Evolutionary conservation across 1,284 basidiomycete genomes (phyloP).

Genomic region (Rhodotorula glutinis): DNA sequence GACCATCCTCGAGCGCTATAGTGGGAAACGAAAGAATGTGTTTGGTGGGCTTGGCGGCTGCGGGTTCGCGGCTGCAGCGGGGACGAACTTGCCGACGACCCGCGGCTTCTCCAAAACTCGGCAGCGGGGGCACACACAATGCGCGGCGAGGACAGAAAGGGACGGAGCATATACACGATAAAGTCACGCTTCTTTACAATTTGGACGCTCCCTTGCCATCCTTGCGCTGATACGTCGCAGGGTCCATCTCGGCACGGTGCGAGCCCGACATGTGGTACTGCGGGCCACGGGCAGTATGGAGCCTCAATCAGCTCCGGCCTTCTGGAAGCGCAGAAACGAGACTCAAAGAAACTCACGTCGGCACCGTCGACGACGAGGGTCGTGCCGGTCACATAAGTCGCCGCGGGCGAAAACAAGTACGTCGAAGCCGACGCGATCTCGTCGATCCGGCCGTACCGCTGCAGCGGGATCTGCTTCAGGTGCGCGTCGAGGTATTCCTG

Average conservation of each 20-base stretch:
- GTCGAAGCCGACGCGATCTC: constrained; percentile 79
- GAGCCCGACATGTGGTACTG: constrained; percentile 7
- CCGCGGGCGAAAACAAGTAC: constrained; percentile 86
- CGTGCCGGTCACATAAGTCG: constrained; percentile 54
- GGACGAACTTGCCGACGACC: neutral
- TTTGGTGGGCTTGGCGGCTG: neutral
- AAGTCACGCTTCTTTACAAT: too few relatives aligned
- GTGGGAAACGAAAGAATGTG: neutral
- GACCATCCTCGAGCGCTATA: neutral
- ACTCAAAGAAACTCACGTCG: constrained; percentile 6
- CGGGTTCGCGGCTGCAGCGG: too few relatives aligned
- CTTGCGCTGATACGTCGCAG: neutral
- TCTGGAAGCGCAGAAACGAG: neutral
- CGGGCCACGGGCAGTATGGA: too few relatives aligned
- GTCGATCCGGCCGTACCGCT: constrained; percentile 60
- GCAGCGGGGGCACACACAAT: too few relatives aligned
- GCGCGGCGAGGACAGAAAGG: too few relatives aligned
- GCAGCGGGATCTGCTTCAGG: constrained; percentile 55
- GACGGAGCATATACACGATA: too few relatives aligned
- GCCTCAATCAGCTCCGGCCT: neutral
- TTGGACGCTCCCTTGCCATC: neutral
- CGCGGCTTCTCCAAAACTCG: neutral
- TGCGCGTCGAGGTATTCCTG: constrained; percentile 11
- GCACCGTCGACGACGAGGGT: constrained; percentile 42
- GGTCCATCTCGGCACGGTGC: neutral